phyloP scores from a whole-genome alignment of 1,284 basidiomycete genomes.

The Tylopilus sp. region DNA sequence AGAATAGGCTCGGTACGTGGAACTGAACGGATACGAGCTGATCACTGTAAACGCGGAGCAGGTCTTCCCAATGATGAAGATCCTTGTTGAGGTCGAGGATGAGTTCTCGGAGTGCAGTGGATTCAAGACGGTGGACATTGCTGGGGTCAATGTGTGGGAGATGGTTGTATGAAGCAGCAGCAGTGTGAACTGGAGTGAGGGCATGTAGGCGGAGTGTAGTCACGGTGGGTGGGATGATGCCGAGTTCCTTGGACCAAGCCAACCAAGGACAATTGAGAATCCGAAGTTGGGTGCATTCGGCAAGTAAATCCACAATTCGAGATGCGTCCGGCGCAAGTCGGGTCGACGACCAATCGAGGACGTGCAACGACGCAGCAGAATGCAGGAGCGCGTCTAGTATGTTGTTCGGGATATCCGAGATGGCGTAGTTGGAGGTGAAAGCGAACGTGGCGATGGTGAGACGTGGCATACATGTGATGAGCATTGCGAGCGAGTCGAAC shows the following conservation, averaged over 20 bases:
- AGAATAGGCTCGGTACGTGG: background rate
- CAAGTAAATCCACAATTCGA: slow-evolving; percentile 9
- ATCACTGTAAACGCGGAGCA: slow-evolving; percentile 11
- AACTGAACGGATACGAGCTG: slow-evolving; percentile 23
- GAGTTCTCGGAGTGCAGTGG: slow-evolving; percentile 21
- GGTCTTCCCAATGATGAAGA: slow-evolving; percentile 5
- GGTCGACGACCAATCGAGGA: slow-evolving; percentile 21
- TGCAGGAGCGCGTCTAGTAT: slow-evolving; percentile 18
- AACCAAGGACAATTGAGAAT: slow-evolving; percentile 16
- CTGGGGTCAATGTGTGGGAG: background rate
- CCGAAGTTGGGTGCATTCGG: slow-evolving; percentile 19
- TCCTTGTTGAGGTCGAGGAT: slow-evolving; percentile 5
- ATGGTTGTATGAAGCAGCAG: background rate
- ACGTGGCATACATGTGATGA: slow-evolving; percentile 29
- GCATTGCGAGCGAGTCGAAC: slow-evolving; percentile 10
- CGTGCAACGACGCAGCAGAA: slow-evolving; percentile 16
- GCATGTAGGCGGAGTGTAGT: slow-evolving; percentile 14
- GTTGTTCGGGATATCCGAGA: background rate
- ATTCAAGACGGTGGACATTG: background rate
- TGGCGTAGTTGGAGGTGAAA: background rate
- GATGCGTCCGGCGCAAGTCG: background rate
- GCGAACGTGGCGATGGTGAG: slow-evolving; percentile 30
- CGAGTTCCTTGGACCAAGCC: slow-evolving; percentile 10
- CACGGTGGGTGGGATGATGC: slow-evolving; percentile 16
- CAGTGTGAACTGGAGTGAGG: background rate